Base-by-base conservation (phyloP, 805 yeast species). In the Hanseniaspora thailandica region DNA sequence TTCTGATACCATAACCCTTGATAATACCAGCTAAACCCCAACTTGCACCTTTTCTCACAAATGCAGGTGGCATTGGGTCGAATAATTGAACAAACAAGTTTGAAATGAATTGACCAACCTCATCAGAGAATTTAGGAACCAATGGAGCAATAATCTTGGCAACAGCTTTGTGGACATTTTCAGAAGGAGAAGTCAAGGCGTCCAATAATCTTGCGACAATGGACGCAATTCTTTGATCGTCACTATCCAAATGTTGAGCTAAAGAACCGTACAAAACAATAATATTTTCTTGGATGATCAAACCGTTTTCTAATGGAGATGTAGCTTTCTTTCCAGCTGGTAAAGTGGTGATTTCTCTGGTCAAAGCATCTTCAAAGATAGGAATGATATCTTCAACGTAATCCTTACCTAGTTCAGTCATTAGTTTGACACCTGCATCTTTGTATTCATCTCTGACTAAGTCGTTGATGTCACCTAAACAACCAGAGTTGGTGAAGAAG, bases 1-100 rank as follows among this genome's bases (percentile, higher is more conserved):
- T 76, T 55, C 79, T 75, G 51, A 93, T 79, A 59, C 98, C 98
- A 22, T 80, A 76, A 55, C 99, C 98, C 62, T 86, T 83, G 2
- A 85, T 90, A 44, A 93, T 68, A 57, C 99, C 99, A 22, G 97
- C 85, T 60, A 93, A 76, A 66, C 97, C 98, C 69, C 86, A 88
- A 1, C 97, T 97, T 2, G 96, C 90, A 62, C 97, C 99, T 58
- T 90, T 77, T 63, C 96, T 76, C n/a, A 73, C 71, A 1, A 76
- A 76, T 36, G 71, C 62, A 9, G 64, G 60, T 1, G 57, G 55
- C 5, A 69, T 67, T 5, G 74, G 66, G 43, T 68, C 66, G 62
- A 85, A 79, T 25, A 89, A 69, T 58, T 76, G 79, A 5, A 71
- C 76, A 62, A 85, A 76, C 47, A 88, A 69, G 3, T 62, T 59